phyloP scores from a whole-genome alignment of 2,329 filamentous ascomycete species.

The Ascochyta rabiei region DNA sequence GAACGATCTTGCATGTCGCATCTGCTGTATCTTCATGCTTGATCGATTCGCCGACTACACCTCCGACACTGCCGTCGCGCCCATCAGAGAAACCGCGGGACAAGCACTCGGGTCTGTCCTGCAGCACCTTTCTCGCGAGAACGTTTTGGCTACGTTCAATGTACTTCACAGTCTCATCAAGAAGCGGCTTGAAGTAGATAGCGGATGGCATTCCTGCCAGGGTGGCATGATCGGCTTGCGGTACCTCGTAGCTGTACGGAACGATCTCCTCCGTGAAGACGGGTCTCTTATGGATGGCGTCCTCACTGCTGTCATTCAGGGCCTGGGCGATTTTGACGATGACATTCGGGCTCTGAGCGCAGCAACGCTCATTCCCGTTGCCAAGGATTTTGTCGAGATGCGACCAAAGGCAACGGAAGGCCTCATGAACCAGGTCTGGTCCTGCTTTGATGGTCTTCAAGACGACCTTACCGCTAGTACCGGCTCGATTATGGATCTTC shows the following conservation, averaged over 20 bases:
- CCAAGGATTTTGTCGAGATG: conserved; percentile 89
- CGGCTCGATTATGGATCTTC: conserved; percentile 96
- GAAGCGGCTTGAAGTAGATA: conserved; percentile 68
- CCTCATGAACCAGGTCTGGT: conserved; percentile 95
- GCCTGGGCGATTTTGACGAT: conserved; percentile 86
- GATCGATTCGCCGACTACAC: conserved; percentile 98
- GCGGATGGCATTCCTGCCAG: conserved; percentile 90
- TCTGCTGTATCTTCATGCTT: conserved; percentile 95
- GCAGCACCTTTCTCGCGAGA: conserved; percentile 77
- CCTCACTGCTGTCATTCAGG: conserved; percentile 91
- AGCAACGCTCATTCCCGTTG: conserved; percentile 95
- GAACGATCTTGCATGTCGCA: conserved; percentile 90
- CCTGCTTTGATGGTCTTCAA: conserved; percentile 93
- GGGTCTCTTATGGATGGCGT: conserved; percentile 89
- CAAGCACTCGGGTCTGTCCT: conserved; percentile 90
- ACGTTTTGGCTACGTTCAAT: conserved; percentile 82
- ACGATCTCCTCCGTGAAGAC: conserved; percentile 86
- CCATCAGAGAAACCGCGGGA: conserved; percentile 92
- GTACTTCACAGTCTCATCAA: conserved; percentile 90
- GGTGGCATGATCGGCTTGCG: conserved; percentile 96
- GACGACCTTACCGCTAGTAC: conserved; percentile 97
- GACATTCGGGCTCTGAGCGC: conserved; percentile 97
- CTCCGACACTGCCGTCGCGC: conserved; percentile 94
- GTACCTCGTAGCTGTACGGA: conserved; percentile 93
- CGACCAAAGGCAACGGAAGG: conserved; percentile 77